A percentile compares a stretch with the other conserved stretches of the same genome.
These are phyloP conservation scores for Stentor coeruleus DNA, from an alignment of 73 alveolate species.

Conservation along the genomic window DNA sequence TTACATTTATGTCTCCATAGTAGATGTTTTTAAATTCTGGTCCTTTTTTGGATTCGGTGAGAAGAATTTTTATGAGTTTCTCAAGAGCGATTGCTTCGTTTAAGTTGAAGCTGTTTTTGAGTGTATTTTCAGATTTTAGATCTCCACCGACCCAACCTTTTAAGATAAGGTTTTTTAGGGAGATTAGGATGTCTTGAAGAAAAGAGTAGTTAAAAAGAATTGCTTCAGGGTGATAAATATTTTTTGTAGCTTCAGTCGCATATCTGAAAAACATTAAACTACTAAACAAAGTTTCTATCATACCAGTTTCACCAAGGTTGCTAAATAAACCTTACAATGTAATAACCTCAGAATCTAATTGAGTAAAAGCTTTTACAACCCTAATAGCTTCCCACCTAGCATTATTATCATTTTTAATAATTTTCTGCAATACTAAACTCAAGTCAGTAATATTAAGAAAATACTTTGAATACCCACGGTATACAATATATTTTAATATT, in stretches of 20 bases:
- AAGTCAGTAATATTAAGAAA: neutral
- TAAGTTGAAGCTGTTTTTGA: neutral
- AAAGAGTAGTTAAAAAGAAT: neutral
- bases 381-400: neutral
- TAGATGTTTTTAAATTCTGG: neutral
- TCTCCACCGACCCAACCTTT: no score
- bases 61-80: neutral
- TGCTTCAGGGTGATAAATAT: neutral
- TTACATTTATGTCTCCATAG: constrained; percentile 2
- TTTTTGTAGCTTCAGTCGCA: neutral
- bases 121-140: neutral
- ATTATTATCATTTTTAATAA: neutral
- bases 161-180: neutral
- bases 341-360: neutral
- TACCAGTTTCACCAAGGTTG: neutral
- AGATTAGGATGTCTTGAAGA: neutral
- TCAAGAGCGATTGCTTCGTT: constrained; percentile 2
- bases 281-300: neutral
- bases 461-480: neutral
- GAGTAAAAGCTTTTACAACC: neutral
- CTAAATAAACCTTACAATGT: neutral
- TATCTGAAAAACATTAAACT: neutral
- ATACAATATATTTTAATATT: neutral
- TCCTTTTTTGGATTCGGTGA: constrained; percentile 14
- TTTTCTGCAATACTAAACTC: neutral